Evolutionary conservation across 345 rosid species (phyloP).

Genomic region (Gossypium bickii): DNA sequence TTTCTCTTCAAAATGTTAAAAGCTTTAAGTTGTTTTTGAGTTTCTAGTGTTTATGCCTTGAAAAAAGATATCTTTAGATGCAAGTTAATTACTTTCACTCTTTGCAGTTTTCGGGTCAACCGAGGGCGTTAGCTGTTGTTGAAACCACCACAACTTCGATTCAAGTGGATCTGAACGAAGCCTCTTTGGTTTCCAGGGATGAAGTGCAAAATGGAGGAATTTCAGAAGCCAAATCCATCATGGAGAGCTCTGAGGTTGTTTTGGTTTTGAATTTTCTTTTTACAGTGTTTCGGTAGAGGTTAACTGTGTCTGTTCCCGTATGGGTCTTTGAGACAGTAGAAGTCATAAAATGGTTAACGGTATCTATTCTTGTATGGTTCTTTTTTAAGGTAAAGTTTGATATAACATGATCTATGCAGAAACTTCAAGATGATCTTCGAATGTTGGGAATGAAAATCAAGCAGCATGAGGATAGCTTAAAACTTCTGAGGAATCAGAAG

Average conservation of each 20-base stretch:
- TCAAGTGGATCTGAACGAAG: conserved; percentile 34
- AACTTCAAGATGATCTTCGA: conserved; percentile 59
- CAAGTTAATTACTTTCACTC: background rate
- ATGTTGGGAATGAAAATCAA: conserved; percentile 49
- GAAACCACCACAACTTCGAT: conserved; percentile 33
- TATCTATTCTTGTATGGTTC: background rate
- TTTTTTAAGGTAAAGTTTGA: conserved; percentile 1
- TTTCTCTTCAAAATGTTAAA: background rate
- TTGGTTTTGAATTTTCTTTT: background rate
- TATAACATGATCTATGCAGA: conserved; percentile 32
- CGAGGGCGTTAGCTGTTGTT: conserved; percentile 20
- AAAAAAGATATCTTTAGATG: background rate
- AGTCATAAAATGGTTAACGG: background rate
- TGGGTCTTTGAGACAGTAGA: background rate
- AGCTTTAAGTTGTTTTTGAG: background rate
- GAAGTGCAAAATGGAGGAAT: conserved; percentile 45
- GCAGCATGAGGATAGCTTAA: conserved; percentile 57
- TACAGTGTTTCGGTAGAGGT: background rate
- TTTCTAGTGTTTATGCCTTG: background rate
- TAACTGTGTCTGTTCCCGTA: background rate
- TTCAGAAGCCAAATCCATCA: conserved; percentile 28
- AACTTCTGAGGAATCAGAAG: conserved; percentile 38
- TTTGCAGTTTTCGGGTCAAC: conserved; percentile 34
- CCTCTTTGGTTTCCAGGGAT: conserved; percentile 17
- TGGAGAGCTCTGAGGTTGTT: conserved; percentile 42